phyloP scores from a whole-genome alignment of 306 rosid species.

The Dalbergia oliveri region DNA sequence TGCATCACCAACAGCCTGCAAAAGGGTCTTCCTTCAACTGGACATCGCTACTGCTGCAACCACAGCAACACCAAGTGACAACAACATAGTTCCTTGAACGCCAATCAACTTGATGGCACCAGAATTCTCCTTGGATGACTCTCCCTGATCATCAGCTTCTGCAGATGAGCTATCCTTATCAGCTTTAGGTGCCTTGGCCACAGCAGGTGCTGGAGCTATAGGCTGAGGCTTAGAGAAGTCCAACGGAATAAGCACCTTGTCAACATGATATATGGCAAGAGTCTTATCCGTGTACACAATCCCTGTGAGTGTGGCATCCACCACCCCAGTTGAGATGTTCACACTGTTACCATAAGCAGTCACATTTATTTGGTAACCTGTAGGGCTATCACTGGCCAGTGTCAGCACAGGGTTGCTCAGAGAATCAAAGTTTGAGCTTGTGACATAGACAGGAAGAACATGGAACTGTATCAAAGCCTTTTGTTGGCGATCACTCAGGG shows the following conservation, averaged over 20 bases:
- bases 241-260: constrained; percentile 65
- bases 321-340: constrained; percentile 67
- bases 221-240: constrained; percentile 59
- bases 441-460: constrained; percentile 60
- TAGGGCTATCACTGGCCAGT: constrained; percentile 63
- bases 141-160: constrained; percentile 43
- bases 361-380: constrained; percentile 62
- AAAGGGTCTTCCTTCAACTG: constrained; percentile 25
- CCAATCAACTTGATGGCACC: constrained; percentile 31
- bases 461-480: constrained; percentile 66
- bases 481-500: constrained; percentile 54
- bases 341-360: constrained; percentile 70
- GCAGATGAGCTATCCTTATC: constrained; percentile 50
- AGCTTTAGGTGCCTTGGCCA: constrained; percentile 54
- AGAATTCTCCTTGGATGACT: constrained; percentile 43
- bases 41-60: background rate
- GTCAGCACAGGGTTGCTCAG: constrained; percentile 69
- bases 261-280: constrained; percentile 70
- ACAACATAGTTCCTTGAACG: constrained; percentile 39
- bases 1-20: background rate
- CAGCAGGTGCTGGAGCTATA: constrained; percentile 57
- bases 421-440: constrained; percentile 70
- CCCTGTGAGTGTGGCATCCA: constrained; percentile 66
- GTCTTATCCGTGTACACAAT: constrained; percentile 66
- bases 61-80: constrained; percentile 40